Conservation (phyloP, 208 protist species). For the Crithidia fasciculata region DNA sequence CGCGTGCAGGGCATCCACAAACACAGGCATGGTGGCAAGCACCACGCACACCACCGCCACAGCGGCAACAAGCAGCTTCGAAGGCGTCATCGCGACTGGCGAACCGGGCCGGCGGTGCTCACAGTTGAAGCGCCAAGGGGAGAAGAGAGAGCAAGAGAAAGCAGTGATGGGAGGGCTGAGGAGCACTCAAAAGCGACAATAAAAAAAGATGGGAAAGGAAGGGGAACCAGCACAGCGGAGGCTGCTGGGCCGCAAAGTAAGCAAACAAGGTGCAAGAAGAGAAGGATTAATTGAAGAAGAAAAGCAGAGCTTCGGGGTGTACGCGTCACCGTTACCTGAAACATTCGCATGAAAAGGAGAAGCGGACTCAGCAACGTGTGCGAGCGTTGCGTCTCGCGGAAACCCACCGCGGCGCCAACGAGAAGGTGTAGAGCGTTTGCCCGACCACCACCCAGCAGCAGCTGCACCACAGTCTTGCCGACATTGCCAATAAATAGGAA, state of each 20-base stretch:
- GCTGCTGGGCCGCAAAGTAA: neutral
- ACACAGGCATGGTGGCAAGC: constrained; percentile 14
- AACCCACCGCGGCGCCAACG: too few relatives aligned
- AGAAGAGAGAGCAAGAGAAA: constrained; percentile 4
- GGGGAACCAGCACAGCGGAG: neutral
- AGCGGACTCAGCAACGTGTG: too few relatives aligned
- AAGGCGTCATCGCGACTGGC: constrained; percentile 16
- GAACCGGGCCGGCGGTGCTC: neutral
- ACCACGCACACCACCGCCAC: constrained; percentile 33
- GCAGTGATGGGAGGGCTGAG: neutral
- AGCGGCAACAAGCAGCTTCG: constrained; percentile 17
- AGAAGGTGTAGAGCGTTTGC: too few relatives aligned
- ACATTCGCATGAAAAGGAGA: too few relatives aligned
- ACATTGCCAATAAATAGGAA: too few relatives aligned
- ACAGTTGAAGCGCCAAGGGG: constrained; percentile 1
- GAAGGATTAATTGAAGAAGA: neutral
- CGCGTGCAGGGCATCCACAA: constrained; percentile 24
- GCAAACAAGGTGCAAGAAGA: neutral
- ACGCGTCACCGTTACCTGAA: too few relatives aligned
- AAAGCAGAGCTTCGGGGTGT: neutral
- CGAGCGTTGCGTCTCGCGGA: too few relatives aligned
- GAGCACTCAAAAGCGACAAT: neutral
- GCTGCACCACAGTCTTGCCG: too few relatives aligned
- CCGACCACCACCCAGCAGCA: too few relatives aligned
- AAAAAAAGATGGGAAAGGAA: constrained; percentile 8